Conservation (phyloP, 1,284 basidiomycete genomes). For the Xerocomus alliaceus region DNA sequence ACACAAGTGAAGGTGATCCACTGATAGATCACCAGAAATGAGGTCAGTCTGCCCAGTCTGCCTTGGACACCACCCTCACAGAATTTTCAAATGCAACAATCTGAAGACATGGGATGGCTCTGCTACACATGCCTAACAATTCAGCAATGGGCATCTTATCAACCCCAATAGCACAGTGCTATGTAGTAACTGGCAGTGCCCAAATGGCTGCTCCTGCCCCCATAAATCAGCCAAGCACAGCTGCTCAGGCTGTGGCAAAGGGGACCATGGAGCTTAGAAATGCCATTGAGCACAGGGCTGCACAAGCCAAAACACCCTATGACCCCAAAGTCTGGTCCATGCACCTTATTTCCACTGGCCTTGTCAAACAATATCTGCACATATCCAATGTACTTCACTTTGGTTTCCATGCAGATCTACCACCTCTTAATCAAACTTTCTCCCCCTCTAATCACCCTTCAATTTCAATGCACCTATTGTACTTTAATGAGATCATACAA, state of each 20-base stretch:
- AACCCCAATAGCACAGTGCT: neutral
- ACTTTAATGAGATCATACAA: neutral
- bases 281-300: neutral
- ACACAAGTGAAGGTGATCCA: too few relatives aligned
- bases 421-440: neutral
- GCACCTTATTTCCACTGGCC: too few relatives aligned
- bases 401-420: neutral
- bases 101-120: neutral
- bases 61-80: neutral
- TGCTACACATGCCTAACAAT: neutral
- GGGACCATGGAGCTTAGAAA: neutral
- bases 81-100: neutral
- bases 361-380: neutral
- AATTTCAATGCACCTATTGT: rapidly evolving
- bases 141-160: neutral
- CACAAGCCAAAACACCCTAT: neutral
- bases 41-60: neutral
- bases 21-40: too few relatives aligned
- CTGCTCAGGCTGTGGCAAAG: neutral
- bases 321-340: neutral
- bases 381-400: neutral
- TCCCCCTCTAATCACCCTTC: neutral
- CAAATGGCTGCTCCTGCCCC: neutral
- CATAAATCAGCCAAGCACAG: neutral
- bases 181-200: neutral